A percentile compares a stretch with the other conserved stretches of the same genome.
These are phyloP conservation scores for Xylaria palmicola DNA, from an alignment of 495 filamentous ascomycete species.

Conservation along the genomic window DNA sequence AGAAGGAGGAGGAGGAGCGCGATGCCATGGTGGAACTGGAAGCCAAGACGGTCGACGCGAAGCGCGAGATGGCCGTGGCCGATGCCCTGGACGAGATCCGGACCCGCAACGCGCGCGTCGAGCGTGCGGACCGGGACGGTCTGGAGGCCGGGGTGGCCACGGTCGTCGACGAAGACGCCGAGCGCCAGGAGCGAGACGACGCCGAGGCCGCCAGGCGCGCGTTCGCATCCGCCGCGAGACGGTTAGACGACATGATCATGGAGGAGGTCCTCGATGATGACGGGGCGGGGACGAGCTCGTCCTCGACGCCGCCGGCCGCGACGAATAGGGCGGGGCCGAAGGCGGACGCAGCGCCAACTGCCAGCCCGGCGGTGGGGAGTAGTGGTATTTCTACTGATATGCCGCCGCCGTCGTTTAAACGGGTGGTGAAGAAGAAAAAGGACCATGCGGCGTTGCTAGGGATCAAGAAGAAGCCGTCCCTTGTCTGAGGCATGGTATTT, in stretches of 20 bases:
- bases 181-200: conserved; percentile 74
- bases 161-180: conserved; percentile 55
- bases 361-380: conserved; percentile 5
- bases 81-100: conserved; percentile 96
- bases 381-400: conserved; percentile 23
- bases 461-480: conserved; percentile 82
- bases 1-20: conserved; percentile 71
- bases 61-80: conserved; percentile 94
- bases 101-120: conserved; percentile 82
- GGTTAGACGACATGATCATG: conserved; percentile 42
- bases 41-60: conserved; percentile 84
- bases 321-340: neutral
- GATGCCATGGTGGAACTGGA: conserved; percentile 91
- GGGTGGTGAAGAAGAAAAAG: conserved; percentile 82
- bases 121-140: conserved; percentile 65
- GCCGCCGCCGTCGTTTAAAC: conserved; percentile 70
- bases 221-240: conserved; percentile 61
- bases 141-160: conserved; percentile 45
- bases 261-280: conserved; percentile 52
- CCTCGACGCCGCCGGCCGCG: conserved; percentile 27
- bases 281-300: conserved; percentile 33
- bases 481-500: conserved; percentile 33
- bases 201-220: conserved; percentile 80
- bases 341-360: conserved; percentile 3
- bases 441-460: conserved; percentile 67